Conservation (phyloP, 208 protist species). For the Acanthamoeba healyi region DNA sequence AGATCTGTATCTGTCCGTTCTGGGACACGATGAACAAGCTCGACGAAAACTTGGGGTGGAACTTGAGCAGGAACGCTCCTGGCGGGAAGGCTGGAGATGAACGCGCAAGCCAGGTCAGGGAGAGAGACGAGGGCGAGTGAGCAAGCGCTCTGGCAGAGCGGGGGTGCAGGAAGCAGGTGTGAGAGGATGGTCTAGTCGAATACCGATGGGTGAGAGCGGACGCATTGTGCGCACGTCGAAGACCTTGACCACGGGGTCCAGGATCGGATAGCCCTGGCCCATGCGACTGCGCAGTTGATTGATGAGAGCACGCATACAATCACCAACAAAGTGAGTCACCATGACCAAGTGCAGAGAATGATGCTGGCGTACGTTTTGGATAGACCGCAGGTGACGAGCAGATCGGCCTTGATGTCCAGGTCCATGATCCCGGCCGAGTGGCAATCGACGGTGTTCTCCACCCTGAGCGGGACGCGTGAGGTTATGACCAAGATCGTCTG, state of each 20-base stretch:
- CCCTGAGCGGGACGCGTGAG: neutral
- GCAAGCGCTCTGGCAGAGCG: too few relatives aligned
- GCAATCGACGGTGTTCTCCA: conserved; percentile 42
- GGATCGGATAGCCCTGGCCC: conserved; percentile 44
- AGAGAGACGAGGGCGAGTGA: neutral
- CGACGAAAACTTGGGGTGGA: conserved; percentile 81
- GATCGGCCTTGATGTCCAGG: conserved; percentile 67
- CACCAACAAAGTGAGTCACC: neutral
- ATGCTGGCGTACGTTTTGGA: conserved; percentile 1
- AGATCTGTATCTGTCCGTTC: conserved; percentile 76
- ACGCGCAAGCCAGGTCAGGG: neutral
- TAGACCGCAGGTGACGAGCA: conserved; percentile 55
- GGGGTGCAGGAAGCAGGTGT: too few relatives aligned
- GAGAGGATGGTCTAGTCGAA: too few relatives aligned
- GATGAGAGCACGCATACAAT: neutral
- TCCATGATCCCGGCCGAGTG: conserved; percentile 25
- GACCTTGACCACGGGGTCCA: conserved; percentile 77
- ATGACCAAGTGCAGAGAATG: neutral
- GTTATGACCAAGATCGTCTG: neutral
- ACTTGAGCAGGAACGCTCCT: conserved; percentile 77
- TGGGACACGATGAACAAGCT: conserved; percentile 76
- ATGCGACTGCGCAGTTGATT: neutral
- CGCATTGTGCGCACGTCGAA: conserved; percentile 80
- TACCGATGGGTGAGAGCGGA: conserved; percentile 21
- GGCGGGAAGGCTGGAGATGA: conserved; percentile 18